phyloP scores from a whole-genome alignment of 192 early-diverging fungal genomes.

The Jimgerdemannia lactiflua region DNA sequence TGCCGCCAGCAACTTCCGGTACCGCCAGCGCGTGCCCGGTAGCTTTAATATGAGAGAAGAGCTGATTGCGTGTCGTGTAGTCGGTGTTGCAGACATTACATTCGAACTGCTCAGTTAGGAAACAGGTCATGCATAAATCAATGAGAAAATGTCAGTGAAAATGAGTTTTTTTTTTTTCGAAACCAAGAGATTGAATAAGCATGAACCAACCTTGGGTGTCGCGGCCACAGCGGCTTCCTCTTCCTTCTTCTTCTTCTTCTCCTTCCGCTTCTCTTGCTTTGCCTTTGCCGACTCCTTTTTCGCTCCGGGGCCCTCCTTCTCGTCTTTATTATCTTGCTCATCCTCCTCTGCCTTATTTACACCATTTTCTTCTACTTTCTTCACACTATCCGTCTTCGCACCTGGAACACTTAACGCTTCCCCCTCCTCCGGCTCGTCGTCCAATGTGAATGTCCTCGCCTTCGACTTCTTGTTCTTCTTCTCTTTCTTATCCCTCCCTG shows the following conservation, averaged over 20 bases:
- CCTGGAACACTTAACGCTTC: too few relatives aligned
- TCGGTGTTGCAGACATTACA: conserved; percentile 78
- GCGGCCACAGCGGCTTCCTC: conserved; percentile 5
- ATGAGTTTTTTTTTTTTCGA: conserved; percentile 19
- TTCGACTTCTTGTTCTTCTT: conserved; percentile 44
- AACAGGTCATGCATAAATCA: too few relatives aligned
- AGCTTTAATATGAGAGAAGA: conserved; percentile 86
- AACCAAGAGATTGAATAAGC: not conserved
- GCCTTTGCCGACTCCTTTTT: too few relatives aligned
- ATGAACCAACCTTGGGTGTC: conserved; percentile 1
- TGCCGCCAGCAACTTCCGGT: conserved; percentile 21
- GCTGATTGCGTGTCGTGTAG: conserved; percentile 79
- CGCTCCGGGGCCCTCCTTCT: too few relatives aligned
- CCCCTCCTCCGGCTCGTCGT: not conserved
- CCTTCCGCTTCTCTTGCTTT: conserved; percentile 55
- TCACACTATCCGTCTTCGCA: too few relatives aligned
- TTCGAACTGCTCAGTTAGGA: too few relatives aligned
- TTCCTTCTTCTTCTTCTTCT: conserved; percentile 31
- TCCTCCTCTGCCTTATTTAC: too few relatives aligned
- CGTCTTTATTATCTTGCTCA: too few relatives aligned
- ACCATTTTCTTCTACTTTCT: too few relatives aligned
- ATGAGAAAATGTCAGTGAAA: too few relatives aligned
- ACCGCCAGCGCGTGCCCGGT: conserved; percentile 74
- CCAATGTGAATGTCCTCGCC: conserved; percentile 32
- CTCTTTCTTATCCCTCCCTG: conserved; percentile 36